Conservation (phyloP, 768 basidiomycete genomes). For the Lyophyllum shimeji region DNA sequence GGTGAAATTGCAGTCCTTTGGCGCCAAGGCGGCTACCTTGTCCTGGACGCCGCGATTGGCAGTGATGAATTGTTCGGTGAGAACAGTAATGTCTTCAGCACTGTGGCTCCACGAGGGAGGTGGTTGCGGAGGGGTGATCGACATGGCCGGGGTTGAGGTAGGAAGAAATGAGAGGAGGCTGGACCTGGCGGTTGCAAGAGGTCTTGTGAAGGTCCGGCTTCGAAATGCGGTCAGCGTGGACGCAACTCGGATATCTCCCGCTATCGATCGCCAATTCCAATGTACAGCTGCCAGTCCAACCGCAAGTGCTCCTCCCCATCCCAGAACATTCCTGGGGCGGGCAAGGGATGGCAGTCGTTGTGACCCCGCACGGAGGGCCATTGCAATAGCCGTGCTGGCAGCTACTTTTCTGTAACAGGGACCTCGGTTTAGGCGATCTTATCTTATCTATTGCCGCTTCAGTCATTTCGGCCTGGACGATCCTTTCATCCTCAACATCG, state of each 20-base stretch:
- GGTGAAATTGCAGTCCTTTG: slow-evolving; percentile 61
- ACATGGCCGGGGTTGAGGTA: slow-evolving; percentile 30
- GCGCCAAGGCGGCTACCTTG: slow-evolving; percentile 55
- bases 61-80: slow-evolving; percentile 61
- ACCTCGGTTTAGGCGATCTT: slow-evolving; percentile 20
- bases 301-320: slow-evolving; percentile 40
- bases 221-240: slow-evolving; percentile 22
- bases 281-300: slow-evolving; percentile 39
- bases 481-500: too few species aligned
- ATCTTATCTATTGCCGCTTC: slow-evolving; percentile 25
- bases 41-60: slow-evolving; percentile 56
- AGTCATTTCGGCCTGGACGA: too few species aligned
- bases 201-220: slow-evolving; percentile 20
- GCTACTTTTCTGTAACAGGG: slow-evolving; percentile 8
- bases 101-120: slow-evolving; percentile 69
- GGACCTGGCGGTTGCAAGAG: slow-evolving; percentile 28
- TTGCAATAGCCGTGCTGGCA: slow-evolving; percentile 12
- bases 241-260: slow-evolving; percentile 40
- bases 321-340: slow-evolving; percentile 23
- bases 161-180: slow-evolving; percentile 29
- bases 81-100: slow-evolving; percentile 52
- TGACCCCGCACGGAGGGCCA: slow-evolving; percentile 30
- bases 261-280: slow-evolving; percentile 36
- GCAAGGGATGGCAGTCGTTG: slow-evolving; percentile 23
- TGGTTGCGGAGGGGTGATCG: slow-evolving; percentile 62